Percentiles rank a stretch among this genome's conserved stretches.
Evolutionary conservation across 352 stramenopile genomes (phyloP).

Genomic region (Globisporangium abappressorium): DNA sequence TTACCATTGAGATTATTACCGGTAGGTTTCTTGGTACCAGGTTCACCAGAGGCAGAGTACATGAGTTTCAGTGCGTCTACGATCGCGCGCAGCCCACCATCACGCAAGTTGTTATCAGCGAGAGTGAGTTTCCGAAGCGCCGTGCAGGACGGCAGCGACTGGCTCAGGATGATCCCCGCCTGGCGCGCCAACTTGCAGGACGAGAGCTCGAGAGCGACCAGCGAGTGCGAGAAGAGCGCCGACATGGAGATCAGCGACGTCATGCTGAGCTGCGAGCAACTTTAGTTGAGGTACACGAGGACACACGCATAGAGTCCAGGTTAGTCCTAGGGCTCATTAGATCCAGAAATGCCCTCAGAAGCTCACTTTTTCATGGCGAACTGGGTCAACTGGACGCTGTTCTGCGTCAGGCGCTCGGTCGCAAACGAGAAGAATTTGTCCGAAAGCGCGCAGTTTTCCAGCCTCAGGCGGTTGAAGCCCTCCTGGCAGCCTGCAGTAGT

Average conservation of each 20-base stretch:
- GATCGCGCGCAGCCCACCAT: conserved; percentile 49
- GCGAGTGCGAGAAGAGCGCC: conserved; percentile 28
- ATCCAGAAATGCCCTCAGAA: background rate
- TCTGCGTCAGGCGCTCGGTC: conserved; percentile 25
- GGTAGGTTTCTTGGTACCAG: background rate
- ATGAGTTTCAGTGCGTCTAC: conserved; percentile 37
- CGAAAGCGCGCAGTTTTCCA: conserved; percentile 41
- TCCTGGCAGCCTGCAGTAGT: conserved; percentile 15
- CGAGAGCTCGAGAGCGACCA: conserved; percentile 46
- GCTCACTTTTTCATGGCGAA: conserved; percentile 30
- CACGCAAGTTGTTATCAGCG: conserved; percentile 50
- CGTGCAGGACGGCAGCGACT: conserved; percentile 39
- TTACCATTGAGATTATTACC: background rate
- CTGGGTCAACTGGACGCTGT: conserved; percentile 22
- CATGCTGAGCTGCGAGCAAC: conserved; percentile 51
- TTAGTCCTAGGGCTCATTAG: background rate
- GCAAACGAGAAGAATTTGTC: conserved; percentile 34
- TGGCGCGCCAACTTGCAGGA: conserved; percentile 49
- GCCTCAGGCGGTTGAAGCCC: conserved; percentile 24
- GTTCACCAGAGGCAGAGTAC: background rate
- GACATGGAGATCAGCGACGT: conserved; percentile 55
- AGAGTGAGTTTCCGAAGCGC: conserved; percentile 34
- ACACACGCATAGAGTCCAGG: background rate
- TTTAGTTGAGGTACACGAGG: conserved; percentile 5
- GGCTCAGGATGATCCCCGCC: conserved; percentile 56